Evolutionary conservation across 108 stramenopile species (phyloP).

Genomic region (Pseudonitzschia pungens): DNA sequence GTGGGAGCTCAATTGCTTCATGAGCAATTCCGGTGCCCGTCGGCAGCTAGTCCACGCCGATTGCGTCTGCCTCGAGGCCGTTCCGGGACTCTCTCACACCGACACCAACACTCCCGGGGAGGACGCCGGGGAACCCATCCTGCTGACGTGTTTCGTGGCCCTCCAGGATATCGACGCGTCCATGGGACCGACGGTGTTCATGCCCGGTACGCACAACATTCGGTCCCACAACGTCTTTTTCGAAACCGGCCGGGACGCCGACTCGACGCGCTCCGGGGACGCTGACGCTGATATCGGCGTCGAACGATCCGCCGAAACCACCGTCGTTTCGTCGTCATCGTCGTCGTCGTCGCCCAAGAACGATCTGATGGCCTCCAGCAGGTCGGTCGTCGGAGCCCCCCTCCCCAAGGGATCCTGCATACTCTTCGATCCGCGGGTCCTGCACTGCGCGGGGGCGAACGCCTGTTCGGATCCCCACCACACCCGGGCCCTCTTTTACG

Average conservation of each 20-base stretch:
- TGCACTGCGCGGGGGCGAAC: conserved; percentile 68
- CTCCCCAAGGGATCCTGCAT: conserved; percentile 71
- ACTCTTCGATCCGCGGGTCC: conserved; percentile 71
- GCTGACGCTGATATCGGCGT: no score
- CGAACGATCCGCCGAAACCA: no score
- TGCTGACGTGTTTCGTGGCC: conserved; percentile 80
- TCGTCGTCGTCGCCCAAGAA: conserved; percentile 16
- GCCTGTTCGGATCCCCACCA: conserved; percentile 12
- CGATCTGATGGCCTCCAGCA: not conserved
- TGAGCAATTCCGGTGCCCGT: conserved; percentile 70
- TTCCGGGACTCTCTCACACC: conserved; percentile 1
- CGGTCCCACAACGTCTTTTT: conserved; percentile 22
- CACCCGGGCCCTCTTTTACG: conserved; percentile 39
- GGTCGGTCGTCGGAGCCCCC: conserved; percentile 45
- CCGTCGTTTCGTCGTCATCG: no score
- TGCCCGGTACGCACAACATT: conserved; percentile 60
- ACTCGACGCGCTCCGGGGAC: not conserved
- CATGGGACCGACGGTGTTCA: conserved; percentile 83
- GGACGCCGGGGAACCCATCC: conserved; percentile 38
- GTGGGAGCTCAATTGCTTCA: conserved; percentile 69
- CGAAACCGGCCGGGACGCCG: conserved; percentile 5
- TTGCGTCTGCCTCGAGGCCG: conserved; percentile 48
- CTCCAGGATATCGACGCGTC: conserved; percentile 70
- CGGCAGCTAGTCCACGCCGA: conserved; percentile 85
- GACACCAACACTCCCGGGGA: not conserved